Percentiles rank a stretch among this genome's conserved stretches.
Conservation (phyloP, 2,329 filamentous ascomycete species). For the Cladophialophora bantiana region DNA sequence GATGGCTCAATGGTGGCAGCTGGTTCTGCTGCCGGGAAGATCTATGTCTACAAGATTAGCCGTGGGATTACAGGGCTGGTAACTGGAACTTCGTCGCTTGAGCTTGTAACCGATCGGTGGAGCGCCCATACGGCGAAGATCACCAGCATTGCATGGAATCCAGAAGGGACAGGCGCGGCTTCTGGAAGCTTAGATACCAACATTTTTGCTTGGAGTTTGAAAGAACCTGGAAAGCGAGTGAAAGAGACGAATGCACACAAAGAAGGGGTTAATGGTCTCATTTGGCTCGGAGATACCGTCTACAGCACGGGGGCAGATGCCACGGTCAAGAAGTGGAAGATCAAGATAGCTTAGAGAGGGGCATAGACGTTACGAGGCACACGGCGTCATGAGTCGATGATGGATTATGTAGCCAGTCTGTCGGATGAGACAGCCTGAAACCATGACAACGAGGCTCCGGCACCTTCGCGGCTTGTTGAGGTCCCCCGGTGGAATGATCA, state of each 20-base stretch:
- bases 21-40: constrained; percentile 84
- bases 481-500: not conserved
- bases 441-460: constrained; percentile 18
- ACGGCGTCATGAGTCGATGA: constrained; percentile 9
- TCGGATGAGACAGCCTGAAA: constrained; percentile 14
- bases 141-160: constrained; percentile 77
- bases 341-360: constrained; percentile 52
- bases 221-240: constrained; percentile 81
- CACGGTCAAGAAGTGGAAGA: constrained; percentile 86
- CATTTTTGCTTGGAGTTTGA: constrained; percentile 88
- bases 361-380: constrained; percentile 16
- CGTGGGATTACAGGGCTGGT: constrained; percentile 56
- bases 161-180: constrained; percentile 75
- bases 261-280: constrained; percentile 88
- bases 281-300: constrained; percentile 75
- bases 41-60: constrained; percentile 76
- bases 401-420: not conserved
- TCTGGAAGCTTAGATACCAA: constrained; percentile 91
- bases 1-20: constrained; percentile 80
- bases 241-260: constrained; percentile 91
- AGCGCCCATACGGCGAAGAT: constrained; percentile 71
- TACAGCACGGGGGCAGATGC: constrained; percentile 86
- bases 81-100: constrained; percentile 42
- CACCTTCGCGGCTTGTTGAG: not conserved
- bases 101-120: constrained; percentile 81